Evolutionary conservation across 164 flowering plant genomes (phyloP), one percentile per base, ranked within the genome.

Genomic region (Liriodendron chinense): DNA sequence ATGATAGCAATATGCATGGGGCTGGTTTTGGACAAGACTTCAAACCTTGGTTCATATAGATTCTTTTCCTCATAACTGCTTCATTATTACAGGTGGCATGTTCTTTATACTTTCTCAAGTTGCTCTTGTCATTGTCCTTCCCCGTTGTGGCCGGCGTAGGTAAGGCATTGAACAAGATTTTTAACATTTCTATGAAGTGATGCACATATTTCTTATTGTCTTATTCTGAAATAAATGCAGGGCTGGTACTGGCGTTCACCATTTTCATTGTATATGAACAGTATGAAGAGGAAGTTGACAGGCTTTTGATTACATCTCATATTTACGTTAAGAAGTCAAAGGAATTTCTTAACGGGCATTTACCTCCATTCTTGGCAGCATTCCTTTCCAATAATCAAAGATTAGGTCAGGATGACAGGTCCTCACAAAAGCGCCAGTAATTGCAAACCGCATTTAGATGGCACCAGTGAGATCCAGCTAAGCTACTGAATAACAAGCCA

Each of bases 191-290:
- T 56, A 49, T 3, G 10, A 1, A 61, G 13, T 47, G 23, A 59
- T 43, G 50, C 28, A n/a, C 48, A 8, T 25, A 1, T 67, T 16
- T 78, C 13, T 28, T 48, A 20, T 65, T 56, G 10, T 56, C 23
- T 47, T 43, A 6, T 50, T 62, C 57, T 47, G 65, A 72, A 9
- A 21, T 80, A 14, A 73, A 74, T 80, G 87, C 93, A 90, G 97
- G 75, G 2, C 50, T 93, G 72, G 81, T 86, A 65, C 75, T 88
- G 75, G 80, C 87, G 49, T 91, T 91, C 85, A 87, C 89, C 4
- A 79, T 78, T 2, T 90, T 93, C 80, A 88, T 84, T 72, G 75
- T 86, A 3, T 93, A 90, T 59, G 91, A 89, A 83, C 95, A 93
- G 86, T 84, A 89, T 68, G 97, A 94, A 78, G 73, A 82, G 4